Evolutionary conservation across 352 stramenopile genomes (phyloP).

Genomic region (Globisporangium viniferum): DNA sequence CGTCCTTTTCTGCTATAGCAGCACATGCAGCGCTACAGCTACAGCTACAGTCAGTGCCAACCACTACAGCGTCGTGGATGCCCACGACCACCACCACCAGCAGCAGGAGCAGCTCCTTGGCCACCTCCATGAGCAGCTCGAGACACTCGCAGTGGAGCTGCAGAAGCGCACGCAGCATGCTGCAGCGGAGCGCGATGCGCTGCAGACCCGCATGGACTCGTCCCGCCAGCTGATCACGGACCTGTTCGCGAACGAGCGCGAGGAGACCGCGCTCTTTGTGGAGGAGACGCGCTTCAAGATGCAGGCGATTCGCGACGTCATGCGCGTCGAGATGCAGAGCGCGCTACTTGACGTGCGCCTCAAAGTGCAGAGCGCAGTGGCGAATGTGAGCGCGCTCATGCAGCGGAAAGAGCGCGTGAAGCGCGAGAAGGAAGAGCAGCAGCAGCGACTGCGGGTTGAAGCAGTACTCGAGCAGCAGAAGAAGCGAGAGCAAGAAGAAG

Average conservation of each 20-base stretch:
- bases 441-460: neutral
- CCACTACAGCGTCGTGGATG: neutral
- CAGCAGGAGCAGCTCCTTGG: neutral
- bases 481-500: neutral
- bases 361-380: slow-evolving; percentile 13
- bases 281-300: slow-evolving; percentile 22
- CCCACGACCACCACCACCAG: neutral
- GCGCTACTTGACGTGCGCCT: slow-evolving; percentile 13
- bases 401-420: slow-evolving; percentile 1
- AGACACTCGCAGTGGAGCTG: slow-evolving; percentile 23
- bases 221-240: slow-evolving; percentile 15
- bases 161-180: slow-evolving; percentile 15
- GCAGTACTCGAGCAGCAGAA: slow-evolving; percentile 1
- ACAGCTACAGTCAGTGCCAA: neutral
- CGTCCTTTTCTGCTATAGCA: neutral
- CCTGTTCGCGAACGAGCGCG: slow-evolving; percentile 20
- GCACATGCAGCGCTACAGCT: neutral
- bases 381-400: slow-evolving; percentile 14
- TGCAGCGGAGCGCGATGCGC: slow-evolving; percentile 6
- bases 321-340: slow-evolving; percentile 27
- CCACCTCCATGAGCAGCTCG: slow-evolving; percentile 13
- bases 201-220: slow-evolving; percentile 16
- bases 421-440: slow-evolving; percentile 5
- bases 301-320: slow-evolving; percentile 21
- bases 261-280: slow-evolving; percentile 22